Percentiles rank a stretch among this genome's conserved stretches.
Conservation (phyloP, 805 yeast species). For the Metschnikowia proteae region DNA sequence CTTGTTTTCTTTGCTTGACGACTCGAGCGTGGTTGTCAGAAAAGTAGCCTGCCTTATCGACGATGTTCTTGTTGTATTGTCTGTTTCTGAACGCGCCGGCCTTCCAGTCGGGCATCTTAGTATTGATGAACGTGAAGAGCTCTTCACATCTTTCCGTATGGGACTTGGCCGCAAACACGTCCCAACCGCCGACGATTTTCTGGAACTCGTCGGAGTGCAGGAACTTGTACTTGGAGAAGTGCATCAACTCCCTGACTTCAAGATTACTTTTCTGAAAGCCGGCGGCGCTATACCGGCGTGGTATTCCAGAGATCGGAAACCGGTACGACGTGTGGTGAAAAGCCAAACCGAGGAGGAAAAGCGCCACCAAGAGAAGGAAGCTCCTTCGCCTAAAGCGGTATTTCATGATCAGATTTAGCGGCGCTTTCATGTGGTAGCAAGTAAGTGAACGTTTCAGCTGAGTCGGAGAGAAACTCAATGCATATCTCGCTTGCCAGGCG, state of each 20-base stretch:
- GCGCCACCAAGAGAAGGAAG: constrained; percentile 5
- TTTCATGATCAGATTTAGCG: not conserved
- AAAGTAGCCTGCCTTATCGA: constrained; percentile 8
- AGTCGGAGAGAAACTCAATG: not conserved
- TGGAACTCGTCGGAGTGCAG: constrained; percentile 10
- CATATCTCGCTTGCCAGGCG: not conserved
- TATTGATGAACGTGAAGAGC: constrained; percentile 11
- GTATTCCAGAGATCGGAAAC: not conserved
- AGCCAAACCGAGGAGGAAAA: constrained; percentile 3
- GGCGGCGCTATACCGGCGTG: not conserved
- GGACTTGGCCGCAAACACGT: constrained; percentile 8
- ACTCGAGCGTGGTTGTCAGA: constrained; percentile 2
- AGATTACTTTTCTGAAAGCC: constrained; percentile 7
- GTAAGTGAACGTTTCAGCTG: too few relatives aligned
- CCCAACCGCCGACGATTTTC: constrained; percentile 11
- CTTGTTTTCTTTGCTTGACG: constrained; percentile 1
- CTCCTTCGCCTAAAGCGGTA: constrained; percentile 4
- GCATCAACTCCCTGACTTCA: constrained; percentile 9
- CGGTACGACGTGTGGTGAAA: constrained; percentile 2
- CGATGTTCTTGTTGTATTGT: constrained; percentile 13
- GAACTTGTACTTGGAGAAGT: constrained; percentile 14
- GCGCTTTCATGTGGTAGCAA: too few relatives aligned
- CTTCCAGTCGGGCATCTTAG: constrained; percentile 14
- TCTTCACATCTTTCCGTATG: constrained; percentile 9
- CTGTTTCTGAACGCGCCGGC: constrained; percentile 1